Evolutionary conservation across 208 protist species (phyloP), one percentile per base, ranked within the genome.

Genomic region (Porcisia hertigi): DNA sequence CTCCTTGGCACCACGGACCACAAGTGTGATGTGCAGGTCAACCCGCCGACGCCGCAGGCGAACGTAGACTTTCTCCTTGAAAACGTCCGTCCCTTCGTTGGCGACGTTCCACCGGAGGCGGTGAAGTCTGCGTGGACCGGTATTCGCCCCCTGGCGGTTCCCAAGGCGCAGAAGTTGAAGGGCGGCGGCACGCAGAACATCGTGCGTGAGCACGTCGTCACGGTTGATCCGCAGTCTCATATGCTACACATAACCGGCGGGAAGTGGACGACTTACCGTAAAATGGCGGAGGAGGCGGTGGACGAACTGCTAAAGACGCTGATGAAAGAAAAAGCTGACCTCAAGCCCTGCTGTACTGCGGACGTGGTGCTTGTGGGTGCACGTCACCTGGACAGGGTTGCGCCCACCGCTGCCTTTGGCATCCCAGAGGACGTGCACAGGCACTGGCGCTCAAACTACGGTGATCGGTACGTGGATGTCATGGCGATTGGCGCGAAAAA

Each of bases 181-280:
- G 59, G 43, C 18, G 78, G 66, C 23, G 77, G 79, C 66, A 95
- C 90, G 45, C 76, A 97, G 83, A 95, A 87, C 77, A 91, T 98
- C 18, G 90, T 96, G 30, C 92, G 98, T 23, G 96, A 99, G 79
- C 97, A 99, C 85, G 79, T 96, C 73, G 91, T 99, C 77, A 80
- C 93, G 14, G 86, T 92, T 2, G 86, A 94, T 69, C 64, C 70
- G 49, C n/a, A 83, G 41, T 73, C 80, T 53, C 91, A 75, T 54
- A 88, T 98, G 52, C 52, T 99, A 14, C 94, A 90, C 71, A 89
- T 99, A 36, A 89, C 89, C 8, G 98, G 98, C 34, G 97, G 98
- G 54, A 99, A 99, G 86, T 99, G 98, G 97, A 99, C 98, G 59
- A 98, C 97, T 45, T 99, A 98, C 86, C 94, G 98, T 73, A 88